Conservation (phyloP, 306 rosid genomes). For the Trichosanthes cucumerina region DNA sequence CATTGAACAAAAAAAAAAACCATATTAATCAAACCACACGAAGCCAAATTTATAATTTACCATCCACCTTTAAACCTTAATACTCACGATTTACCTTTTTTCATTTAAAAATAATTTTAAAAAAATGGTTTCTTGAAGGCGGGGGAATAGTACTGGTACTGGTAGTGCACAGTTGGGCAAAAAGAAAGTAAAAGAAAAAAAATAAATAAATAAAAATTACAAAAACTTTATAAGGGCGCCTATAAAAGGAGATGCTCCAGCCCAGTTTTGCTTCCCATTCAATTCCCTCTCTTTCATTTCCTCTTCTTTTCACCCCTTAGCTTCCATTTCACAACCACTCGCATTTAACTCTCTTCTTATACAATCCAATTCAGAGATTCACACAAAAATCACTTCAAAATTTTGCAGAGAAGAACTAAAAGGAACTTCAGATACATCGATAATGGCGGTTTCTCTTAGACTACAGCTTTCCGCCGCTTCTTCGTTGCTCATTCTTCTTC, state of each 20-base stretch:
- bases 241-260: conserved; percentile 4
- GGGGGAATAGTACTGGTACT: not conserved
- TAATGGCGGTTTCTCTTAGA: conserved; percentile 41
- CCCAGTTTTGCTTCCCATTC: not conserved
- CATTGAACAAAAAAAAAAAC: too few species aligned
- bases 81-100: not conserved
- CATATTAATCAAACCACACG: too few species aligned
- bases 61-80: too few species aligned
- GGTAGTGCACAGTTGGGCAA: not conserved
- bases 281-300: not conserved
- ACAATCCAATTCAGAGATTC: not conserved
- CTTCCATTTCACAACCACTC: not conserved
- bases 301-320: not conserved
- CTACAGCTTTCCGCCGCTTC: conserved; percentile 12
- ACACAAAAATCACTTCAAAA: not conserved
- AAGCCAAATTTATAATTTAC: too few species aligned
- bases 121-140: not conserved
- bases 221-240: not conserved
- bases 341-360: not conserved
- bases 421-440: not conserved
- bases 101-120: not conserved
- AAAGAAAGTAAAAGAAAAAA: not conserved
- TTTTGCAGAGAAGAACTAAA: not conserved
- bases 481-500: conserved; percentile 18
- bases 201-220: not conserved